Base-by-base conservation (phyloP, 768 basidiomycete species). In the Asterophora lycoperdoides region DNA sequence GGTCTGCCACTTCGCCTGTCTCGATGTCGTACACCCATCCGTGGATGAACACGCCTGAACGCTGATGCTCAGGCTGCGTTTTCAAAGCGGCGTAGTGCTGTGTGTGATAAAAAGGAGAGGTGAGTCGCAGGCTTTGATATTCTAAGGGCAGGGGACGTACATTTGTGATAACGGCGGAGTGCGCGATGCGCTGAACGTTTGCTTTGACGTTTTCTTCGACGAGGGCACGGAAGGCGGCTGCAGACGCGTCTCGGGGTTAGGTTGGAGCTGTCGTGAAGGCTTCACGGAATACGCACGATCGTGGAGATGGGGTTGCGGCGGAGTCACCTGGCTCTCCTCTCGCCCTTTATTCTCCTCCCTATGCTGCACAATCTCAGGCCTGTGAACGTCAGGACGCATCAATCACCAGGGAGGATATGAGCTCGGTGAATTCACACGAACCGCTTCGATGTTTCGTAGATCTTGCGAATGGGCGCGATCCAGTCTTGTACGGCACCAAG, bases 191-290 rank as follows among this genome's bases (percentile, higher is more conserved):
- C n/a, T 44, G 48, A 6, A 64, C 63, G 18, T 60, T 58, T 3
- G 52, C 55, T 40, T 60, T 73, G 10, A 73, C 68, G 33, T 74
- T 73, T 48, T 74, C 72, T 48, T 75, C 73, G 3, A 75, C 69
- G 5, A 75, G 66, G 0, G 72, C 73, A 29, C 72, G 66, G 59
- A 71, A 72, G 14, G 64, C 70, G 23, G 68, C 71, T 73, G 30
- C 4, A 38, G 14, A 8, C 11, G 15, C 30, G 15, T 9, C 18
- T 32, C 14, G 8, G 15, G 19, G 35, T 17, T 7, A 17, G 7
- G n/a, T 14, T 7, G 11, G 33, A 11, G 1, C 15, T 30, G 8
- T 20, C 1, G 43, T 10, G 23, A 9, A 32, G 13, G 30, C 2
- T 32, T 32, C 30, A 11, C 29, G 18, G 8, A 28, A 23, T 4